Base-by-base conservation (phyloP, 139 green algal genomes). In the Parachlorella kessleri region DNA sequence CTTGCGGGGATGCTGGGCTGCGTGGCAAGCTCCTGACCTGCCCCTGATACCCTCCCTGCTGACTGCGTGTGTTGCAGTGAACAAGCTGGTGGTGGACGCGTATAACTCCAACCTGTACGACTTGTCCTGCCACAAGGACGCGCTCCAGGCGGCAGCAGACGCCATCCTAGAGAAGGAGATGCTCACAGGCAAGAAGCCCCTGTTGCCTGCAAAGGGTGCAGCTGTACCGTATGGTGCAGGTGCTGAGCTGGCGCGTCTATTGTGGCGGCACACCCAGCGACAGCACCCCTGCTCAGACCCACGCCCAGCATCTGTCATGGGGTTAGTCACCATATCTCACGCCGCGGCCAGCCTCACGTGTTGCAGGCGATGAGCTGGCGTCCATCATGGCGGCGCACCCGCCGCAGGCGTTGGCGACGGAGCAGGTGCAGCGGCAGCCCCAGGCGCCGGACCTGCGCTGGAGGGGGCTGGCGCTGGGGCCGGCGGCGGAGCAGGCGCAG, bases 151-250 rank as follows among this genome's bases (percentile, higher is more conserved):
- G 10, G 71, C 66, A 2, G 63, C 78, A 8, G 65, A 87, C 10
- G 36, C 40, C 30, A 73, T 93, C 24, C 72, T 92, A 66, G 66
- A 76, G 36, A 75, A 77, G 30, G 86, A 92, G 41, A 78, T 55
- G 3, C 30, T 93, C 30, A 82, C 76, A 18, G 83, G 81, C 23
- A 35, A 76, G 30, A 59, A n/a, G n/a, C n/a, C n/a, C n/a, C n/a
- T n/a, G n/a, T n/a, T n/a, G n/a, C n/a, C n/a, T n/a, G n/a, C n/a
- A n/a, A n/a, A n/a, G 83, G 38, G 37, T 92, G n/a, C 67, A 81
- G 30, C 55, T 80, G 30, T 14, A 14, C 14, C 21, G 21, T 0
- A 28, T 14, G 14, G 14, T 59, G 48, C 48, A 59, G 14, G 21
- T 59, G 21, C 48, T 28, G 48, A 18, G 14, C 48, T 59, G 48